These are phyloP conservation scores for Botrytis pseudocinerea DNA, from an alignment of 2,329 filamentous ascomycete genomes.

Conservation along the genomic window DNA sequence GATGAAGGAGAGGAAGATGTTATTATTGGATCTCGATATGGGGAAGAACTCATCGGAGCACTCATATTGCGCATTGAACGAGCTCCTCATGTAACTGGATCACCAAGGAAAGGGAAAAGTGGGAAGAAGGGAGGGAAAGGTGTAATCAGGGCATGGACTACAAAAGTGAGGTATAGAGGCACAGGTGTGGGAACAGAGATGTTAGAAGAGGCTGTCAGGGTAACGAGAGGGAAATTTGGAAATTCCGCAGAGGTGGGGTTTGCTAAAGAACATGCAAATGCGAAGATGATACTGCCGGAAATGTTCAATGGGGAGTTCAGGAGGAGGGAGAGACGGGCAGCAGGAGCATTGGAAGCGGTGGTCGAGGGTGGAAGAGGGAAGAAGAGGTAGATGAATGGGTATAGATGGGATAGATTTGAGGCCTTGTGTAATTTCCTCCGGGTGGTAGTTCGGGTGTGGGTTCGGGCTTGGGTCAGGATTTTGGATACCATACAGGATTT, in stretches of 20 bases:
- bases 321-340: constrained; percentile 58
- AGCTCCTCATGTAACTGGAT: constrained; percentile 27
- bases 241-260: constrained; percentile 69
- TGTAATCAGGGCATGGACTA: constrained; percentile 81
- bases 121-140: constrained; percentile 60
- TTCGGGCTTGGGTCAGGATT: neutral
- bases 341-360: constrained; percentile 53
- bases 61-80: constrained; percentile 67
- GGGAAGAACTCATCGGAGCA: constrained; percentile 68
- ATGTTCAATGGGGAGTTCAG: constrained; percentile 64
- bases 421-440: neutral
- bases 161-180: constrained; percentile 65
- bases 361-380: constrained; percentile 42
- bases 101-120: constrained; percentile 33
- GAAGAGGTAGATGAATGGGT: constrained; percentile 31
- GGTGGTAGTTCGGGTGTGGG: neutral
- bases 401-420: neutral
- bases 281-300: constrained; percentile 59
- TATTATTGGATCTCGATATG: constrained; percentile 66
- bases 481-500: constrained; percentile 2
- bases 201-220: constrained; percentile 70
- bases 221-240: constrained; percentile 68
- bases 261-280: constrained; percentile 76
- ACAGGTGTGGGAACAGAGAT: constrained; percentile 72
- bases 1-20: constrained; percentile 51